phyloP scores from a whole-genome alignment of 73 alveolate genomes.

The Paramecium sonneborni region DNA sequence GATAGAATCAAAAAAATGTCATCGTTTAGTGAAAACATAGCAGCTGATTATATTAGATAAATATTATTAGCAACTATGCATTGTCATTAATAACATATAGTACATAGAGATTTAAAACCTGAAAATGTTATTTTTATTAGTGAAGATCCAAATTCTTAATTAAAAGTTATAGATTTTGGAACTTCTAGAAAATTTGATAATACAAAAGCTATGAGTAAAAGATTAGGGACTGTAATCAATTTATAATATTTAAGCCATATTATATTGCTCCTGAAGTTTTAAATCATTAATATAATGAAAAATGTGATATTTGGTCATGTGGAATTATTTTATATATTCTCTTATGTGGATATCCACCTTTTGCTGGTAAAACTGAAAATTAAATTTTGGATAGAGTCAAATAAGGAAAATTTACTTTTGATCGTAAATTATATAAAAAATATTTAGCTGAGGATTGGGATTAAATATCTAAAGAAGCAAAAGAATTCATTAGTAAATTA shows the following conservation, averaged over 20 bases:
- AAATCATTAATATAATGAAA: conserved; percentile 67
- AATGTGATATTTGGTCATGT: conserved; percentile 79
- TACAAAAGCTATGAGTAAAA: conserved; percentile 48
- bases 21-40: conserved; percentile 76
- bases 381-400: conserved; percentile 65
- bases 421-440: background rate
- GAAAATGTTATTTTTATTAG: conserved; percentile 85
- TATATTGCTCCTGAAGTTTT: conserved; percentile 75
- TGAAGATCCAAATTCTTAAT: conserved; percentile 64
- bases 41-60: conserved; percentile 81
- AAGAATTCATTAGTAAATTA: conserved; percentile 58
- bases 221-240: conserved; percentile 56
- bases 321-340: conserved; percentile 73
- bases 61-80: conserved; percentile 78
- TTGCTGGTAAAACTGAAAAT: conserved; percentile 67
- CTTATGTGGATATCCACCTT: conserved; percentile 73
- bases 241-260: conserved; percentile 15
- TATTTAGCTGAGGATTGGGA: conserved; percentile 64
- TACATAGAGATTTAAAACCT: conserved; percentile 94
- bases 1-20: conserved; percentile 70
- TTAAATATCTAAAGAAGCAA: conserved; percentile 67
- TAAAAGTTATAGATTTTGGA: conserved; percentile 95
- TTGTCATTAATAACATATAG: conserved; percentile 82
- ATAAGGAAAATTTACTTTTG: conserved; percentile 45
- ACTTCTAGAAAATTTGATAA: conserved; percentile 69